phyloP scores from a whole-genome alignment of 2,329 filamentous ascomycete species.

The Didymella lethalis region DNA sequence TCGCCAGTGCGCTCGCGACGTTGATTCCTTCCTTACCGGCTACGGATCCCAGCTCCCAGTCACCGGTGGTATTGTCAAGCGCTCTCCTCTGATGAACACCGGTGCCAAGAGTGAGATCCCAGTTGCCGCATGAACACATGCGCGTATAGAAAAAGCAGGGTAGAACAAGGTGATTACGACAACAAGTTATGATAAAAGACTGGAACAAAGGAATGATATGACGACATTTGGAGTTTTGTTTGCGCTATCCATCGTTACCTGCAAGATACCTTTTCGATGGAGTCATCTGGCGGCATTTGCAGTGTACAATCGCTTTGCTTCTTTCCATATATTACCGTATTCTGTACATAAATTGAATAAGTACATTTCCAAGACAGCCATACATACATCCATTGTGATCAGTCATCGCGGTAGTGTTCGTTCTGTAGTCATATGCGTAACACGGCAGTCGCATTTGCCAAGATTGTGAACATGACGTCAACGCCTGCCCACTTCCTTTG shows the following conservation, averaged over 20 bases:
- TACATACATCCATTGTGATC: background rate
- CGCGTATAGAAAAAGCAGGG: background rate
- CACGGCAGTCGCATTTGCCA: slow-evolving; percentile 6
- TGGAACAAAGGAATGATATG: slow-evolving; percentile 21
- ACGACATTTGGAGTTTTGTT: slow-evolving; percentile 24
- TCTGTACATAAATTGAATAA: slow-evolving; percentile 19
- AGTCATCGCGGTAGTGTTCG: background rate
- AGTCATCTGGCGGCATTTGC: slow-evolving; percentile 45
- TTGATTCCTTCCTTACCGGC: slow-evolving; percentile 85
- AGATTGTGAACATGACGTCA: slow-evolving; percentile 17
- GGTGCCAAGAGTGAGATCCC: slow-evolving; percentile 15
- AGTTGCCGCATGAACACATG: slow-evolving; percentile 5
- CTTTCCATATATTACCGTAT: slow-evolving; percentile 16
- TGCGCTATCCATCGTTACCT: slow-evolving; percentile 38
- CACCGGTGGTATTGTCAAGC: slow-evolving; percentile 89
- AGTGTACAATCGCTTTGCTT: slow-evolving; percentile 34
- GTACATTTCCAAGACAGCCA: slow-evolving; percentile 2
- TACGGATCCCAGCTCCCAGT: slow-evolving; percentile 80
- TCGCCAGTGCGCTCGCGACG: slow-evolving; percentile 88
- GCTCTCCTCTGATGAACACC: slow-evolving; percentile 39
- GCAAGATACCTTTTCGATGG: slow-evolving; percentile 50
- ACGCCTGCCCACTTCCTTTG: slow-evolving; percentile 1
- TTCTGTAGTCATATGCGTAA: background rate
- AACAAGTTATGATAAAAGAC: slow-evolving; percentile 22
- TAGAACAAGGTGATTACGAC: slow-evolving; percentile 10